Evolutionary conservation across 2,329 filamentous ascomycete species (phyloP).

Genomic region (Penicillium palitans): DNA sequence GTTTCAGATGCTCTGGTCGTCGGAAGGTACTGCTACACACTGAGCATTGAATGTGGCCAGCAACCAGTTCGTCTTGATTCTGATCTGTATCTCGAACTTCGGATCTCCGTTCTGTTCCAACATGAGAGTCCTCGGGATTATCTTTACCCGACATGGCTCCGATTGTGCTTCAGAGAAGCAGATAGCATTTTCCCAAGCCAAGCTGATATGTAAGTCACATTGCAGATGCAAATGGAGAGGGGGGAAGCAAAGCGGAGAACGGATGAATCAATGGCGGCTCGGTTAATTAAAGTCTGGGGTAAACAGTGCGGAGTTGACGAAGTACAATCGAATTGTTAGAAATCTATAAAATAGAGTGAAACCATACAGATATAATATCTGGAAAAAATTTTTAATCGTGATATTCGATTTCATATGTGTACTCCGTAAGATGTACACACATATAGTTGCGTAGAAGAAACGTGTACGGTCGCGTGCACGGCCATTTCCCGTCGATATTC

Average conservation of each 20-base stretch:
- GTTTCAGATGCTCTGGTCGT: slow-evolving; percentile 45
- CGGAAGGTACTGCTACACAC: slow-evolving; percentile 42
- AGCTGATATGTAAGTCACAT: background rate
- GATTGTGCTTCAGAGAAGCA: slow-evolving; percentile 60
- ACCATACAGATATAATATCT: background rate
- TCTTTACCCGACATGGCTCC: slow-evolving; percentile 34
- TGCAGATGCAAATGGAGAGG: slow-evolving; percentile 10
- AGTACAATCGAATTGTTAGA: background rate
- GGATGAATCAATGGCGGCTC: slow-evolving; percentile 10
- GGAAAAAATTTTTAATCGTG: background rate
- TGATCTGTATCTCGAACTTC: slow-evolving; percentile 1
- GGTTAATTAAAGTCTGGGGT: slow-evolving; percentile 15
- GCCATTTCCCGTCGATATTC: background rate
- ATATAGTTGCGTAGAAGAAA: background rate
- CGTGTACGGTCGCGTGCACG: slow-evolving; percentile 7
- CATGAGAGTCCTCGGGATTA: slow-evolving; percentile 18
- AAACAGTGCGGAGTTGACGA: background rate
- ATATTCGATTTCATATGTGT: background rate
- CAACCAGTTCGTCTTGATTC: slow-evolving; percentile 11
- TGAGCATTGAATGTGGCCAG: slow-evolving; percentile 33
- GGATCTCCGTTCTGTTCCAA: background rate
- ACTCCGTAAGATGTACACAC: background rate
- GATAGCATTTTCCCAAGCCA: background rate
- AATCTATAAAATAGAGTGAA: background rate
- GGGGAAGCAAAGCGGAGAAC: slow-evolving; percentile 15